Percentiles rank a stretch among this genome's conserved stretches.
Evolutionary conservation across 1,284 basidiomycete species (phyloP).

Genomic region (Ganoderma resinaceum): DNA sequence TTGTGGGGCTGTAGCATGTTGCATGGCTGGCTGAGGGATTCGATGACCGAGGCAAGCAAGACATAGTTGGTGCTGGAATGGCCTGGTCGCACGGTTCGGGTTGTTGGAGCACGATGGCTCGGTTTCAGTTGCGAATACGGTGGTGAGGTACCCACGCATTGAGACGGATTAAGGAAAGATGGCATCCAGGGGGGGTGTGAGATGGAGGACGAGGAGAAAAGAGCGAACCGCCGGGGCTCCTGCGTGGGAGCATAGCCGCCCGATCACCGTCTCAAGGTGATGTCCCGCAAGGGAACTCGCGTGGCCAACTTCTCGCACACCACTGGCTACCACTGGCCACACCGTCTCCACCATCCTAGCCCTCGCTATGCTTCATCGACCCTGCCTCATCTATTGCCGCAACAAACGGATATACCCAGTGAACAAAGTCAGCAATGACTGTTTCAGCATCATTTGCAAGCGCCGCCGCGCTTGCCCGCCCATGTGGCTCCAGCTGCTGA

Average conservation of each 20-base stretch:
- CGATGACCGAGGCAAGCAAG: neutral
- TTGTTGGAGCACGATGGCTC: neutral
- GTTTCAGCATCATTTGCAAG: neutral
- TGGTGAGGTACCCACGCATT: slow-evolving; percentile 2
- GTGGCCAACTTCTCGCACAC: neutral
- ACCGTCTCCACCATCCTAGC: neutral
- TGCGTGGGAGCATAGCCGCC: neutral
- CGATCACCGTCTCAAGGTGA: neutral
- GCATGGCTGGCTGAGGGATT: neutral
- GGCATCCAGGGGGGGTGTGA: neutral
- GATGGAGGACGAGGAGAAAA: neutral
- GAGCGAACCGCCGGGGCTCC: neutral
- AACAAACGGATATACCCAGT: neutral
- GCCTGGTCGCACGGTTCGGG: neutral
- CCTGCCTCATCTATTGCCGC: neutral
- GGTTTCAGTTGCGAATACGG: neutral
- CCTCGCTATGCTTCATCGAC: neutral
- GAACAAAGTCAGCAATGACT: neutral
- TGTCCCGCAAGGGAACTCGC: neutral
- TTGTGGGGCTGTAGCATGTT: neutral
- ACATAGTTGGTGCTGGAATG: neutral
- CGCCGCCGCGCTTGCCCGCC: neutral
- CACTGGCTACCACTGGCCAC: neutral
- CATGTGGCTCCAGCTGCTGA: neutral
- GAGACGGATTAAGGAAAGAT: slow-evolving; percentile 6